Percentiles rank a stretch among this genome's conserved stretches.
phyloP scores from a whole-genome alignment of 2,329 filamentous ascomycete species.

The Xylariaceae sp. region DNA sequence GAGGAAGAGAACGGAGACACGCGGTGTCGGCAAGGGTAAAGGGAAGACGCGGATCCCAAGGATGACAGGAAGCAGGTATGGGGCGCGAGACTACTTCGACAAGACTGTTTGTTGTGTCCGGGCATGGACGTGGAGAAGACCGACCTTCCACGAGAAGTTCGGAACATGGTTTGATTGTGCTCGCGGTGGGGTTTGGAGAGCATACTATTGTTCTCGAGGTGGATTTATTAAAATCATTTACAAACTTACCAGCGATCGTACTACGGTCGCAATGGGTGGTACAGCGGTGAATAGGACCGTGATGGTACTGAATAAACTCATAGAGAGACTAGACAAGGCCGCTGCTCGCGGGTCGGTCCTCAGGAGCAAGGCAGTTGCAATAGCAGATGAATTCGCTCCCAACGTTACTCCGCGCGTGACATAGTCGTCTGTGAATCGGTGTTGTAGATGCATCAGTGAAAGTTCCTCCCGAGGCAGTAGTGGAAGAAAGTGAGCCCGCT shows the following conservation, averaged over 20 bases:
- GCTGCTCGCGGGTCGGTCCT: constrained; percentile 53
- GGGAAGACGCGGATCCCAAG: no score
- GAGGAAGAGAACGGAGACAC: no score
- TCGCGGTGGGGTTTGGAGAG: no score
- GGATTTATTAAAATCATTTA: constrained; percentile 8
- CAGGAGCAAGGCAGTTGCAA: constrained; percentile 53
- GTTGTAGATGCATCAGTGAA: neutral
- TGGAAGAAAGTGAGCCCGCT: neutral
- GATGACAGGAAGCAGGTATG: no score
- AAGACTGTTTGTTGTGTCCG: no score
- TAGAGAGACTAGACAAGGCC: constrained; percentile 53
- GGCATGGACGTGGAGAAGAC: no score
- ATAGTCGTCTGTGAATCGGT: constrained; percentile 46
- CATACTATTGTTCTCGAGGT: neutral
- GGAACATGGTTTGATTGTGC: no score
- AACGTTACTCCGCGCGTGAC: constrained; percentile 57
- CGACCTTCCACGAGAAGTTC: no score
- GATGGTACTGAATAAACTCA: constrained; percentile 56
- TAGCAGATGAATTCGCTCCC: constrained; percentile 56
- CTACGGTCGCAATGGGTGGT: constrained; percentile 43
- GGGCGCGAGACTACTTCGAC: no score
- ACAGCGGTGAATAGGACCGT: constrained; percentile 55
- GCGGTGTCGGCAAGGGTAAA: no score
- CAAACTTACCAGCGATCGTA: constrained; percentile 44
- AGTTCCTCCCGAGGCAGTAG: neutral